Base-by-base conservation (phyloP, 2,329 filamentous ascomycete genomes). In the Ceratocystis cubensis region DNA sequence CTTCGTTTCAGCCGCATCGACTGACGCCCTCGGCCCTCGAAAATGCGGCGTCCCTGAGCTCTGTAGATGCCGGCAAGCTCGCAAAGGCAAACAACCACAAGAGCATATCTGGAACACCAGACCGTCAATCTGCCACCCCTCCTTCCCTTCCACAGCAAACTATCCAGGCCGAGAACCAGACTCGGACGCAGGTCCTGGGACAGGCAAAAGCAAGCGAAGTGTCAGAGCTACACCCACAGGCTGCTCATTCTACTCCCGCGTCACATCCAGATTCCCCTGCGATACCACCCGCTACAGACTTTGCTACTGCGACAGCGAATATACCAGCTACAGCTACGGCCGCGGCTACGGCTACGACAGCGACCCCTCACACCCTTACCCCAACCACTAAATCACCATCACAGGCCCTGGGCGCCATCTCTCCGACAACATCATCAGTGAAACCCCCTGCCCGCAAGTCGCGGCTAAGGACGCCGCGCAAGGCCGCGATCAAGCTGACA, bases 401-500 rank as follows among this genome's bases (percentile, higher is more conserved):
- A 13, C n/a, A n/a, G 59, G 30, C 13, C 41, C 33, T 25, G 28
- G n/a, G 6, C 25, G 33, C 20, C 13, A n/a, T 0, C 56, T 8
- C 30, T 15, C 15, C 45, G 30, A 46, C 45, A n/a, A 28, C 45
- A 6, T 28, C 45, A 45, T 67, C 76, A 2, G 77, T 79, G 64
- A 72, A 76, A 56, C 70, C 78, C 13, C 73, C 80, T 20, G 81
- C 73, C 46, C 70, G 72, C n/a, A 71, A 72, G 6, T 74, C 75
- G 70, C 91, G 87, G 74, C 80, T 96, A 41, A 83, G 87, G 57
- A 70, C 75, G 46, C 83, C 93, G 13, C 86, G 92, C 67, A 97
- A 97, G 78, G 92, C 94, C 0, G 91, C 93, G 1, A 93, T 99
- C 80, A 90, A 84, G 71, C 81, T 99, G 28, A 92, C 92, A 0